phyloP scores from a whole-genome alignment of 108 stramenopile genomes.

The Halocafeteria seosinensis region DNA sequence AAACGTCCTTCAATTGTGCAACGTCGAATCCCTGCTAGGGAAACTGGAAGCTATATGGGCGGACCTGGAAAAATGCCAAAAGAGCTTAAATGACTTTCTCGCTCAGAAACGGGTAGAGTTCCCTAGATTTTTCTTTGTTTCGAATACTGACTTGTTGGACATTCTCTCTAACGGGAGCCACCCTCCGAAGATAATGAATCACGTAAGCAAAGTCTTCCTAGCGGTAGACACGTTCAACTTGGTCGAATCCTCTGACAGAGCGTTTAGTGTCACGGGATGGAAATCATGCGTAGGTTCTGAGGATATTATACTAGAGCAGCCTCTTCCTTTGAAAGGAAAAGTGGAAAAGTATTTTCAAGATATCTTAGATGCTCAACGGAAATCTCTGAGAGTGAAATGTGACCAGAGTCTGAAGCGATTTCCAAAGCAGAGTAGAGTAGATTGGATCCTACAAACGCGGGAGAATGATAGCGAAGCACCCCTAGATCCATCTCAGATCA shows the following conservation, averaged over 20 bases:
- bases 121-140: slow-evolving; percentile 60
- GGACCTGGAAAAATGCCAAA: slow-evolving; percentile 56
- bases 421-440: slow-evolving; percentile 32
- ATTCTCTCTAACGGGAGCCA: slow-evolving; percentile 54
- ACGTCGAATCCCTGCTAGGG: slow-evolving; percentile 35
- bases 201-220: slow-evolving; percentile 56
- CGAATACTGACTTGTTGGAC: slow-evolving; percentile 54
- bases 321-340: slow-evolving; percentile 52
- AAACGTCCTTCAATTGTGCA: slow-evolving; percentile 48
- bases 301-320: slow-evolving; percentile 45
- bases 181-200: slow-evolving; percentile 48
- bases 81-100: slow-evolving; percentile 54
- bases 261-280: no score
- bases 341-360: slow-evolving; percentile 61
- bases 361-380: slow-evolving; percentile 34
- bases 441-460: slow-evolving; percentile 50
- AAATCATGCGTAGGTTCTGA: slow-evolving; percentile 49
- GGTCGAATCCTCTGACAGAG: no score
- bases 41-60: slow-evolving; percentile 42
- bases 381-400: slow-evolving; percentile 30
- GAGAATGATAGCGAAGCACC: slow-evolving; percentile 22
- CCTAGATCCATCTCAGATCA: slow-evolving; percentile 53
- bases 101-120: slow-evolving; percentile 54
- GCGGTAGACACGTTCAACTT: slow-evolving; percentile 42
- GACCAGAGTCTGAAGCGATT: slow-evolving; percentile 39